Conservation (phyloP, 192 early-diverging fungal species). For the Helicostylum pulchrum region DNA sequence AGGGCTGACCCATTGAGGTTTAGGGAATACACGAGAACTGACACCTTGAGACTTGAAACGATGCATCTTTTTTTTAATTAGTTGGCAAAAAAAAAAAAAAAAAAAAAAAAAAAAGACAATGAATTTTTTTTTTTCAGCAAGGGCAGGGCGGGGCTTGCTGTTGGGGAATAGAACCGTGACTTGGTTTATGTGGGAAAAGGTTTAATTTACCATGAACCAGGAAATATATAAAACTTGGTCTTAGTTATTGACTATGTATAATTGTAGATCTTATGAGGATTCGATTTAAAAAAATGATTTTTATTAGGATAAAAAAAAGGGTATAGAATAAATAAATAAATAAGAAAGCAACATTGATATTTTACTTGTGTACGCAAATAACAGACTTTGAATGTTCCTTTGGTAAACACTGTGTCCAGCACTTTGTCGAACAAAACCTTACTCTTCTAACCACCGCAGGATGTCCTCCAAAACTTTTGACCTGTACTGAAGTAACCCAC, state of each 20-base stretch:
- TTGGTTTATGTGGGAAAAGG: no score
- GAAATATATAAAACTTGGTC: no score
- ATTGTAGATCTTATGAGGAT: no score
- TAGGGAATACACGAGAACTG: conserved; percentile 26
- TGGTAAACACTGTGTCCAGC: conserved; percentile 34
- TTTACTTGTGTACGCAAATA: conserved; percentile 11
- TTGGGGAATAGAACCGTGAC: background rate
- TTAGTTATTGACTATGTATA: no score
- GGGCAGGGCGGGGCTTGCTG: background rate
- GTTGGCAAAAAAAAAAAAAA: conserved; percentile 3
- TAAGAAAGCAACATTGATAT: background rate
- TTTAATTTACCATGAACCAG: no score
- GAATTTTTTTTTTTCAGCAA: conserved; percentile 4
- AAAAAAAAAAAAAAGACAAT: conserved; percentile 12
- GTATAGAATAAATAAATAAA: background rate
- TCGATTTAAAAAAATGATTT: no score
- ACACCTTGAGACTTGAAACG: conserved; percentile 36
- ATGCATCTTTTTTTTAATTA: conserved; percentile 29
- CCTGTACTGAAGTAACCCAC: conserved; percentile 51
- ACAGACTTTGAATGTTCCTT: conserved; percentile 10
- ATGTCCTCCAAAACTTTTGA: conserved; percentile 49
- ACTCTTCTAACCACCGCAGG: conserved; percentile 50
- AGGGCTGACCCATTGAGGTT: conserved; percentile 31
- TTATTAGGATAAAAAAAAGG: background rate
- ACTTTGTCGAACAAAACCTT: conserved; percentile 44